Conservation (phyloP, 73 alveolate genomes). For the Paramecium octaurelia region DNA sequence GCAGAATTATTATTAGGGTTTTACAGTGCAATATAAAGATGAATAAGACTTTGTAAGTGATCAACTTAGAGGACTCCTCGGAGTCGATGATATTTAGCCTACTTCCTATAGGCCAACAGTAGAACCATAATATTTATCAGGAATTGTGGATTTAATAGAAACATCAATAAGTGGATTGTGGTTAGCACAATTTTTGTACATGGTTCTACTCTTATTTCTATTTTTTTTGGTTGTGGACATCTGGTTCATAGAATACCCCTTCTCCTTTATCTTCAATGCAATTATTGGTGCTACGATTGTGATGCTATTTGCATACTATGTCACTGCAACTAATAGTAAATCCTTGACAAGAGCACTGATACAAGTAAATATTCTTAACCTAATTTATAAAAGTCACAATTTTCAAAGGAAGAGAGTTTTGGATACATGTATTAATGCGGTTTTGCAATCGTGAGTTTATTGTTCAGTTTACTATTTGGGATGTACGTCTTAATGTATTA, state of each 20-base stretch:
- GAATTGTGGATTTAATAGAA: slow-evolving; percentile 14
- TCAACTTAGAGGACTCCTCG: not conserved
- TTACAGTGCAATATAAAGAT: not conserved
- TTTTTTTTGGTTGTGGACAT: not conserved
- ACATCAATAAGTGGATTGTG: not conserved
- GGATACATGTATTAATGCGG: slow-evolving; percentile 10
- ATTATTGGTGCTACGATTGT: not conserved
- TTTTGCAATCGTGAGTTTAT: not conserved
- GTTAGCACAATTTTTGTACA: not conserved
- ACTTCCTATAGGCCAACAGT: slow-evolving; percentile 11
- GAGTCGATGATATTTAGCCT: not conserved
- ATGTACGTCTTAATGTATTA: slow-evolving; percentile 3
- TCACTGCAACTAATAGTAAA: not conserved
- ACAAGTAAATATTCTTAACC: not conserved
- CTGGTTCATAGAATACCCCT: slow-evolving; percentile 18
- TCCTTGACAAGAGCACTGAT: slow-evolving; percentile 1
- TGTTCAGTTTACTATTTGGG: not conserved
- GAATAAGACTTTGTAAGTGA: not conserved
- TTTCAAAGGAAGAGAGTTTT: slow-evolving; percentile 9
- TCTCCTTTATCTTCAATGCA: not conserved
- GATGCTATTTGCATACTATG: not conserved
- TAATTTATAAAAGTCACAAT: not conserved
- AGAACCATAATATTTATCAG: slow-evolving; percentile 38
- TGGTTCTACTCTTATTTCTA: not conserved
- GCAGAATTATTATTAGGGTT: not conserved